These are phyloP conservation scores for Cymbomonas tetramitiformis DNA, from an alignment of 139 green algal genomes.

Conservation along the genomic window DNA sequence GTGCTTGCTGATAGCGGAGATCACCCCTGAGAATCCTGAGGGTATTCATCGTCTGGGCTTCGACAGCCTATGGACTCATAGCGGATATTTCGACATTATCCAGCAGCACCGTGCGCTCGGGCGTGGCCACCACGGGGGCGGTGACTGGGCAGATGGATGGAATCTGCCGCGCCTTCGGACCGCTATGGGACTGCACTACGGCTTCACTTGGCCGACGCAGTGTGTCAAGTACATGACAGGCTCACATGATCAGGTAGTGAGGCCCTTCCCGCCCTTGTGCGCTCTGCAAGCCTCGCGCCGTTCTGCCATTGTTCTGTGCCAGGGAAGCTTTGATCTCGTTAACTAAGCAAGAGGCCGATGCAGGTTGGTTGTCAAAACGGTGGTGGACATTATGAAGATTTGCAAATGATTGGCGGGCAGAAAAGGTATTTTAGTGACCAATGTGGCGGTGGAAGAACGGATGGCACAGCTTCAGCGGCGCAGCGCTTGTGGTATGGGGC, in stretches of 20 bases:
- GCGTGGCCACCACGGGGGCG: not conserved
- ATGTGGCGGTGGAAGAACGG: constrained; percentile 29
- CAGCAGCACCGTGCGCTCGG: not conserved
- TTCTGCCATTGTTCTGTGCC: constrained; percentile 20
- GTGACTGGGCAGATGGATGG: not conserved
- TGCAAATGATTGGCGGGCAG: too few relatives aligned
- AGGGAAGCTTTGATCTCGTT: constrained; percentile 13
- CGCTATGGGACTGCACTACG: not conserved
- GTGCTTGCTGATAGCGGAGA: constrained; percentile 42
- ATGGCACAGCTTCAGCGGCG: constrained; percentile 28
- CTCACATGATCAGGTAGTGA: constrained; percentile 47
- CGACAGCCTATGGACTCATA: constrained; percentile 18
- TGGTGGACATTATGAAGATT: too few relatives aligned
- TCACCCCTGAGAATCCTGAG: constrained; percentile 38
- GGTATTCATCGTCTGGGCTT: constrained; percentile 29
- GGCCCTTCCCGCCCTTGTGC: too few relatives aligned
- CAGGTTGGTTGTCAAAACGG: too few relatives aligned
- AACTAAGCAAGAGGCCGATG: too few relatives aligned
- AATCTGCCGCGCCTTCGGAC: not conserved
- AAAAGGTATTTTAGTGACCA: too few relatives aligned
- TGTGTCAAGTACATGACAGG: constrained; percentile 59
- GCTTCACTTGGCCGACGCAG: not conserved
- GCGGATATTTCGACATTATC: not conserved
- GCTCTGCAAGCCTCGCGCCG: constrained; percentile 35
- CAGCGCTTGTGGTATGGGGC: constrained; percentile 43